These are phyloP conservation scores for Cucurbita pepo DNA, from an alignment of 306 rosid genomes.

Conservation along the genomic window DNA sequence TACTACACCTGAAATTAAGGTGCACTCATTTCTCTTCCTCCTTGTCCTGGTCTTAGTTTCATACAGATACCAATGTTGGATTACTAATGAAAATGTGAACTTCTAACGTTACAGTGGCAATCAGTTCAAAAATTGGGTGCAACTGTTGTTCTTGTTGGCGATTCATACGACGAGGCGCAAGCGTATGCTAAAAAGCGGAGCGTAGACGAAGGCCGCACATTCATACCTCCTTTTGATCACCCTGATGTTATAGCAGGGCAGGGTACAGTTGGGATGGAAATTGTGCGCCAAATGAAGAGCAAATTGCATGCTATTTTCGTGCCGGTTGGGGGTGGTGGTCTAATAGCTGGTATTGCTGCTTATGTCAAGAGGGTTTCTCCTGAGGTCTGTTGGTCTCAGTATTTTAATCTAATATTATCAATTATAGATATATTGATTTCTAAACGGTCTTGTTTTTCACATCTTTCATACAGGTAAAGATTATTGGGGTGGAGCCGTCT, in stretches of 20 bases:
- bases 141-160: slow-evolving; percentile 70
- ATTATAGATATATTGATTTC: background rate
- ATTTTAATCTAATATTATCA: background rate
- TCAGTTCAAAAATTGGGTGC: slow-evolving; percentile 82
- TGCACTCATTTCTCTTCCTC: slow-evolving; percentile 1
- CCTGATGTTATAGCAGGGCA: slow-evolving; percentile 90
- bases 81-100: background rate
- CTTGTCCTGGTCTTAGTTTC: background rate
- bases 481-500: slow-evolving; percentile 84
- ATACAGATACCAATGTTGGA: background rate
- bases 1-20: slow-evolving; percentile 91
- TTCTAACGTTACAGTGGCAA: slow-evolving; percentile 44
- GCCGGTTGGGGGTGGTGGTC: slow-evolving; percentile 97
- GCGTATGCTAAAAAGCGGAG: slow-evolving; percentile 67
- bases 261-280: slow-evolving; percentile 95
- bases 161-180: slow-evolving; percentile 91
- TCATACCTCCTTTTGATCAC: slow-evolving; percentile 88
- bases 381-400: slow-evolving; percentile 32
- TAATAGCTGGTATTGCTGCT: slow-evolving; percentile 94
- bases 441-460: background rate
- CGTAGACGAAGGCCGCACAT: slow-evolving; percentile 53
- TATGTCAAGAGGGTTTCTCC: slow-evolving; percentile 89
- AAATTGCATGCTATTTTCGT: slow-evolving; percentile 81
- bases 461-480: slow-evolving; percentile 48
- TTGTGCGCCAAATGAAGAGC: slow-evolving; percentile 50